Evolutionary conservation across 2,329 filamentous ascomycete genomes (phyloP).

Genomic region (Stemphylium beticola): DNA sequence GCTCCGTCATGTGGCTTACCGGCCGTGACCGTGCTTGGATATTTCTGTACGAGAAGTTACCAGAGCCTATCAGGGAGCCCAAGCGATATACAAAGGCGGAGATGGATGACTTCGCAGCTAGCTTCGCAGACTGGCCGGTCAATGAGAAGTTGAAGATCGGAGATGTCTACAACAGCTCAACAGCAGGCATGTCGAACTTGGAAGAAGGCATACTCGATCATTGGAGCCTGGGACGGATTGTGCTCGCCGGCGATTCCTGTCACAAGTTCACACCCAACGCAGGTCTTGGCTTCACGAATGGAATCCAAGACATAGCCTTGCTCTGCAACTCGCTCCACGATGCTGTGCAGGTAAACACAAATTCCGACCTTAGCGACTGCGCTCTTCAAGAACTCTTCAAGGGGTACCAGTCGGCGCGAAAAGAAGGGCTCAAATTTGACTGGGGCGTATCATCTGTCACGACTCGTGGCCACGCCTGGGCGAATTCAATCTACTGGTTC

Average conservation of each 20-base stretch:
- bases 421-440: background rate
- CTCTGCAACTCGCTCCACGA: conserved; percentile 1
- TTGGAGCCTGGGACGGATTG: background rate
- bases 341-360: background rate
- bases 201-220: conserved; percentile 3
- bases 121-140: conserved; percentile 5
- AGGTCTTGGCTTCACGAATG: background rate
- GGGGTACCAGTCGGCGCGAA: background rate
- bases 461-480: background rate
- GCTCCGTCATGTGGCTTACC: background rate
- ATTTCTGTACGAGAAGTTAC: background rate
- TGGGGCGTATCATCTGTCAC: background rate
- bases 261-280: conserved; percentile 7
- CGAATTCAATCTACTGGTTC: background rate
- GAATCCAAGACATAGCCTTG: background rate
- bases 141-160: background rate
- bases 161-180: conserved; percentile 1
- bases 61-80: background rate
- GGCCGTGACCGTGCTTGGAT: conserved; percentile 3
- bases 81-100: background rate
- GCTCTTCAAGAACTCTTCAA: background rate
- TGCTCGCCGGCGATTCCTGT: conserved; percentile 1
- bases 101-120: background rate
- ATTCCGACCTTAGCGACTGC: background rate
- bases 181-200: background rate